Conservation (phyloP, 2,329 filamentous ascomycete species). For the Aspergillus piperis region DNA sequence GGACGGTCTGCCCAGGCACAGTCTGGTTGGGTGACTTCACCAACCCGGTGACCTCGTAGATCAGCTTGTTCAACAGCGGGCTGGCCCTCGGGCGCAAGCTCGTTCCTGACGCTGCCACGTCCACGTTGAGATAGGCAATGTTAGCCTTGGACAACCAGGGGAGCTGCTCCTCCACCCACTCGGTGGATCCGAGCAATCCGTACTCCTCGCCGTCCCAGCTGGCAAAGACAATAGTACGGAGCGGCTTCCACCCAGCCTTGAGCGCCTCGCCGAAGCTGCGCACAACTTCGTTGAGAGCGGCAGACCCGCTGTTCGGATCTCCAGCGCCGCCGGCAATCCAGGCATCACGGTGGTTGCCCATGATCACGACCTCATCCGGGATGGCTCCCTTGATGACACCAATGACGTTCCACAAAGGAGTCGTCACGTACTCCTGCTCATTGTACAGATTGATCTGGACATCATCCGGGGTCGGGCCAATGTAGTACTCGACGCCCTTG, state of each 20-base stretch:
- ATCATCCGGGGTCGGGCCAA: slow-evolving; percentile 75
- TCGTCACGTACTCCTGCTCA: slow-evolving; percentile 78
- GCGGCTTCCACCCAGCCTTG: slow-evolving; percentile 75
- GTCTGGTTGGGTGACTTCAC: slow-evolving; percentile 77
- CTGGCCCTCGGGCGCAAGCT: slow-evolving; percentile 67
- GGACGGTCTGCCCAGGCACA: slow-evolving; percentile 66
- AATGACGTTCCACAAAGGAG: slow-evolving; percentile 87
- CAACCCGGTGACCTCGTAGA: slow-evolving; percentile 65
- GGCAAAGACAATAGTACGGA: slow-evolving; percentile 90
- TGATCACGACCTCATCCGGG: slow-evolving; percentile 78
- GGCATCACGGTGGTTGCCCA: slow-evolving; percentile 91
- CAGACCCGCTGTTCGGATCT: slow-evolving; percentile 81
- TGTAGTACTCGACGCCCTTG: slow-evolving; percentile 80
- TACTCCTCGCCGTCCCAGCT: slow-evolving; percentile 85
- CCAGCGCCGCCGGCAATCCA: slow-evolving; percentile 84
- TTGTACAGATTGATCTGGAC: slow-evolving; percentile 74
- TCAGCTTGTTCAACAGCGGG: slow-evolving; percentile 72
- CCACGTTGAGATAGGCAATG: slow-evolving; percentile 84
- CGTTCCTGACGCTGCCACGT: slow-evolving; percentile 69
- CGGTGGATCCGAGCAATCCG: slow-evolving; percentile 79
- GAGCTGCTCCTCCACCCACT: slow-evolving; percentile 89
- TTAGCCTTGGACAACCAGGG: slow-evolving; percentile 74
- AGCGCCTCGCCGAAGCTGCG: slow-evolving; percentile 72
- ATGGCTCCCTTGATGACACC: slow-evolving; percentile 88
- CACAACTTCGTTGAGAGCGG: slow-evolving; percentile 75